Base-by-base conservation (phyloP, 2,329 filamentous ascomycete genomes). In the Blastomyces percursus region DNA sequence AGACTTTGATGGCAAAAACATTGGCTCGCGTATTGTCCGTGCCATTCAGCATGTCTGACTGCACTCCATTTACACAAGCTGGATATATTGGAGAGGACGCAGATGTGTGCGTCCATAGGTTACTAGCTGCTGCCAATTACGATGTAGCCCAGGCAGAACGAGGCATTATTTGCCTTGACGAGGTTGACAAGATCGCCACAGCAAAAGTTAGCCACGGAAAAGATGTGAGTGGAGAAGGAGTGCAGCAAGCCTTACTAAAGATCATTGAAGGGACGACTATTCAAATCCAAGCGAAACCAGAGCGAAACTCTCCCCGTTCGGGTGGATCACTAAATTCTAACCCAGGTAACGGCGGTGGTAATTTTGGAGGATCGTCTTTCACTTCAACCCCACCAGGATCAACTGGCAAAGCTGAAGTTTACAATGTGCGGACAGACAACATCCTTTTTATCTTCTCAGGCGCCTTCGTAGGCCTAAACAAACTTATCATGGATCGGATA, bases 1-100 rank as follows among this genome's bases (percentile, higher is more conserved):
- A 99, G 78, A 99, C 94, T 0, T 86, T 97, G 65, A 97, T 99
- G 77, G 84, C 69, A 61, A 95, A 92, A 75, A 97, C 93, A 0
- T 79, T 97, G 48, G 94, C 93, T 68, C 88, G 91, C 70, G 88
- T 94, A 60, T 83, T 99, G n/a, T 93, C 94, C 64, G 91, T 97
- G 0, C 94, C 94, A 0, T 96, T 96, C 71, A 91, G 90, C 65
- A 96, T 96, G 75, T 93, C 90, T 65, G 93, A 97, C 75, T 97
- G 93, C 75, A 96, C 94, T 59, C 90, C 92, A 6, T 91, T 97
- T 66, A 97, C 93, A 0, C 93, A 96, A 76, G 93, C 93, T 4
- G 93, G 94, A 32, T 99, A 99, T 70, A 96, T 99, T 68, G 94
- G 94, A 38, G 93, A 97, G 72, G 94, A 99, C 72, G 93, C 93